Conservation (phyloP, 306 rosid genomes). For the Phaseolus lunatus region DNA sequence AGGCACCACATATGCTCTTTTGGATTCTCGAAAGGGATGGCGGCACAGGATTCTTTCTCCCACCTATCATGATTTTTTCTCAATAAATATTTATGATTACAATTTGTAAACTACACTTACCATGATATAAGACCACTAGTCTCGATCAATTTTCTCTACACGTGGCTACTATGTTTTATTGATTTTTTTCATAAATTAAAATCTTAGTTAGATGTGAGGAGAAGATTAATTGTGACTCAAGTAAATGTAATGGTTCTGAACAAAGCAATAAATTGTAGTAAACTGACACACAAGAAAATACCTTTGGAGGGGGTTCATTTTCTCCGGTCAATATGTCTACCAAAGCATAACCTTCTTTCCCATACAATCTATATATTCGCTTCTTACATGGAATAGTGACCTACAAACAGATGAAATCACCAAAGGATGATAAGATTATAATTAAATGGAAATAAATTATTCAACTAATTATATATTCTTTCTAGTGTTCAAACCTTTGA, state of each 20-base stretch:
- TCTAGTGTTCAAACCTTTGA: constrained; percentile 66
- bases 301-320: constrained; percentile 87
- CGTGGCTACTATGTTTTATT: background rate
- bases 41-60: constrained; percentile 84
- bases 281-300: constrained; percentile 31
- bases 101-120: background rate
- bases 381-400: constrained; percentile 91
- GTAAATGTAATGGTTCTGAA: background rate
- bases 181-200: background rate
- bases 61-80: constrained; percentile 48
- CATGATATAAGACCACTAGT: background rate
- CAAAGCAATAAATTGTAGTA: no score
- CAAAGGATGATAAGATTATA: background rate
- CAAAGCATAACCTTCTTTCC: constrained; percentile 83
- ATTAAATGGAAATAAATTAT: constrained; percentile 13
- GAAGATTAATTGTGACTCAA: background rate
- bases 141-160: background rate
- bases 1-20: constrained; percentile 90
- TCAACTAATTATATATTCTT: background rate
- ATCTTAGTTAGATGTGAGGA: background rate
- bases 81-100: constrained; percentile 10
- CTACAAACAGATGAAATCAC: constrained; percentile 49
- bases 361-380: constrained; percentile 72
- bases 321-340: constrained; percentile 83
- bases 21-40: constrained; percentile 86